A percentile compares a stretch with the other conserved stretches of the same genome.
Evolutionary conservation across 2,329 filamentous ascomycete genomes (phyloP).

Genomic region (Fusarium sp.): DNA sequence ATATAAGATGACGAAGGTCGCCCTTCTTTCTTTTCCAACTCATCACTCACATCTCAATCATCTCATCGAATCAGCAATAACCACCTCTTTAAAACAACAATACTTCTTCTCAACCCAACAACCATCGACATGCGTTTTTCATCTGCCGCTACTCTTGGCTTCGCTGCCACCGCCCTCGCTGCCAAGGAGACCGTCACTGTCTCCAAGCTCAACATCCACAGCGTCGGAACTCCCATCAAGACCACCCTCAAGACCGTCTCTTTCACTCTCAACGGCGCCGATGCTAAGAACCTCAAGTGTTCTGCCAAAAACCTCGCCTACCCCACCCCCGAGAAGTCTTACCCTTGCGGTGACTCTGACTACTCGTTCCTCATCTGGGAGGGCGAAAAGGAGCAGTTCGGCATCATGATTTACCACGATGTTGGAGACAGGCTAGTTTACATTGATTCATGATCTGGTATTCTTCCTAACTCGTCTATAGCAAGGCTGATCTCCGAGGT

Average conservation of each 20-base stretch:
- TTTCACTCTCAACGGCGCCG: slow-evolving; percentile 21
- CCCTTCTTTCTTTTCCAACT: fast-evolving
- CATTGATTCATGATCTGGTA: background rate
- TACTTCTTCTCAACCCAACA: background rate
- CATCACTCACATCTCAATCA: background rate
- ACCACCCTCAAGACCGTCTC: slow-evolving; percentile 10
- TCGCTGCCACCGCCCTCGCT: slow-evolving; percentile 1
- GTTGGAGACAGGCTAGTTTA: slow-evolving; percentile 11
- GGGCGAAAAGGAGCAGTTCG: slow-evolving; percentile 4
- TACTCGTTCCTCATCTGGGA: slow-evolving; percentile 14
- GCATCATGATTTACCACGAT: slow-evolving; percentile 21
- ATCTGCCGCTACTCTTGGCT: slow-evolving; percentile 7
- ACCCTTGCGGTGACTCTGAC: slow-evolving; percentile 8
- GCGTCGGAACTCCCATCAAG: slow-evolving; percentile 9
- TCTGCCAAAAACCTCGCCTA: slow-evolving; percentile 23
- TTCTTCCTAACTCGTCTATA: background rate
- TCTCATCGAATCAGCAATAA: background rate
- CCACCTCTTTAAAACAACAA: no score
- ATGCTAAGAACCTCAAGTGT: slow-evolving; percentile 19
- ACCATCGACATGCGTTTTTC: slow-evolving; percentile 13
- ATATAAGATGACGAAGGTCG: background rate
- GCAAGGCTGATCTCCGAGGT: slow-evolving; percentile 30
- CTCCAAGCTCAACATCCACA: slow-evolving; percentile 20
- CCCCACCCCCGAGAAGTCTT: slow-evolving; percentile 5
- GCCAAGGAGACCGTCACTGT: slow-evolving; percentile 18